Evolutionary conservation across 139 green algal species (phyloP), one percentile per base, ranked within the genome.

Genomic region (Limnomonas spitsbergensis): DNA sequence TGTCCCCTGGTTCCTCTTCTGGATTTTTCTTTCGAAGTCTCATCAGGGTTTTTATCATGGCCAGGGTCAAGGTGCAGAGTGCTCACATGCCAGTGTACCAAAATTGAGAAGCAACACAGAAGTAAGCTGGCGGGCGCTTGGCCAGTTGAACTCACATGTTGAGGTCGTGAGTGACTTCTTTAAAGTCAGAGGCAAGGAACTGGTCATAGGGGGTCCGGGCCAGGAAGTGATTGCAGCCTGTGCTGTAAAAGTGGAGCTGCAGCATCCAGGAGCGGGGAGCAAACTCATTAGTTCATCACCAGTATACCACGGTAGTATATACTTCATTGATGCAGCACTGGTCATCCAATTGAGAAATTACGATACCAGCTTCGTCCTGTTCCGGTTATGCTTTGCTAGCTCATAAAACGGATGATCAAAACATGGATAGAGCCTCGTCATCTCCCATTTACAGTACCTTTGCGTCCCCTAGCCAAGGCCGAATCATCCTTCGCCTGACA

Each of bases 121-220:
- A 61, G 20, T 61, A 61, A 20, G 47, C 47, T 61, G 20, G 14
- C 20, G 14, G 20, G 20, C 14, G 20, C 47, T 29, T 61, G 47
- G n/a, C n/a, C n/a, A n/a, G 14, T 61, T 29, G 47, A 29, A 39
- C 79, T 9, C 56, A 76, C 78, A 52, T 53, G 70, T 77, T 75
- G 6, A 80, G 3, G 71, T 83, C 81, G 3, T 67, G 72, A 2
- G 76, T n/a, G 32, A 83, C 42, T 31, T 67, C 36, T 35, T 83
- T 69, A 77, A 93, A 94, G 79, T 95, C 91, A 9, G 38, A 80
- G 4, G 71, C 66, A 4, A 94, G 78, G 82, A 95, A 96, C 78
- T 96, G 92, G 82, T 96, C 92, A 69, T 95, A 95, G 4, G 85
- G 86, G 0, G 87, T 82, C 0, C 79, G 77, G 2, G 73, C 66